These are phyloP conservation scores for Fusarium penzigii DNA, from an alignment of 2,329 filamentous ascomycete genomes.

Conservation along the genomic window DNA sequence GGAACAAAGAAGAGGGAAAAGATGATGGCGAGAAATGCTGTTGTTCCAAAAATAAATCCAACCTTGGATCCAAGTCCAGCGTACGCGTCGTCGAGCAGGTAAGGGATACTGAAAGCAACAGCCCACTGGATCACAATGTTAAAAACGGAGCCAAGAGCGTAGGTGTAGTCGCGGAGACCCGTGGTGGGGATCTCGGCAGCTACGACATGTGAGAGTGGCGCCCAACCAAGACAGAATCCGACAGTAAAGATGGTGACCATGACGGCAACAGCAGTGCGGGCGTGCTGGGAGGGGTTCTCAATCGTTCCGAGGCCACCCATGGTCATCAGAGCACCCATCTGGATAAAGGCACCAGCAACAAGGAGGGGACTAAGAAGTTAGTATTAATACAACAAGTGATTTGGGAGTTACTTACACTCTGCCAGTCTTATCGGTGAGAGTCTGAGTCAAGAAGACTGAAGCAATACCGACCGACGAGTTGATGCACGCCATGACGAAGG, in stretches of 20 bases:
- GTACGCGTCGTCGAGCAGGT: slow-evolving; percentile 37
- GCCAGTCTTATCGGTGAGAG: slow-evolving; percentile 2
- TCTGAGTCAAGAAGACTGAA: slow-evolving; percentile 20
- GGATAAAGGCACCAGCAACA: slow-evolving; percentile 7
- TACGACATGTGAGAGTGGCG: slow-evolving; percentile 35
- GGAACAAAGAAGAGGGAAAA: slow-evolving; percentile 16
- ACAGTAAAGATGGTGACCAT: slow-evolving; percentile 7
- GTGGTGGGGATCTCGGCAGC: slow-evolving; percentile 34
- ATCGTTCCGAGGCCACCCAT: slow-evolving; percentile 4
- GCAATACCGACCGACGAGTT: slow-evolving; percentile 32
- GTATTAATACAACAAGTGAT: background rate
- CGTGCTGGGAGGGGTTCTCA: background rate
- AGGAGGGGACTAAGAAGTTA: background rate
- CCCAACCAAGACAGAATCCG: slow-evolving; percentile 35
- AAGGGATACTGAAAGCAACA: slow-evolving; percentile 39
- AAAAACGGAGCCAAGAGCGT: slow-evolving; percentile 29
- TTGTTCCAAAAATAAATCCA: slow-evolving; percentile 35
- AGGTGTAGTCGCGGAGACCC: slow-evolving; percentile 33
- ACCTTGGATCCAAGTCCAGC: slow-evolving; percentile 37
- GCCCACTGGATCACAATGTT: slow-evolving; percentile 35
- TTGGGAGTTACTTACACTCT: slow-evolving; percentile 1
- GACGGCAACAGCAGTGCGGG: background rate
- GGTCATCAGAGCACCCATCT: slow-evolving; percentile 2
- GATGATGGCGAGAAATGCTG: slow-evolving; percentile 3
- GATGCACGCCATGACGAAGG: slow-evolving; percentile 26